Evolutionary conservation across 495 filamentous ascomycete species (phyloP), one percentile per base, ranked within the genome.

Genomic region (Neurospora terricola): DNA sequence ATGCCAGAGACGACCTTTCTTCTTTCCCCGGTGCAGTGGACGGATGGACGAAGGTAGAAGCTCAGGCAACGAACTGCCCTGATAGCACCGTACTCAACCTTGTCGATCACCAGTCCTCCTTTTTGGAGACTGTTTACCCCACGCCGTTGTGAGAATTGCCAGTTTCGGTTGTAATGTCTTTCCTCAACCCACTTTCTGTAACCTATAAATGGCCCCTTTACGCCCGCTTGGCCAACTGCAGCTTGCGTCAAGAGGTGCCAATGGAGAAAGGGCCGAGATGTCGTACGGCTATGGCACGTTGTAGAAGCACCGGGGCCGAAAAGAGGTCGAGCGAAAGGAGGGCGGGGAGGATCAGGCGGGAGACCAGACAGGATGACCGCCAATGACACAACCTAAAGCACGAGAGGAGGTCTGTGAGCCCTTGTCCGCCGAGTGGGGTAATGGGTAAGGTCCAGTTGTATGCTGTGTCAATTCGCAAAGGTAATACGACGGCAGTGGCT

Each of bases 301-400:
- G 23, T 62, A 16, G 23, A 59, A 59, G 48, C 23, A 59, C 48
- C 70, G n/a, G 18, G 40, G 30, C 70, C 40, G 30, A 23, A 43
- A 70, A 48, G 21, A 71, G 36, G 38, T 54, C 16, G 37, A n/a
- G 27, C 70, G 30, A 43, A 39, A 71, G 21, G 38, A 45, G 70
- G 39, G 71, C 71, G 59, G 73, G 71, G 73, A 71, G 70, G 34
- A 7, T n/a, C 43, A 71, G 14, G 45, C 27, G 45, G 27, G 27
- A 71, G 59, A 38, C 43, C 11, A 72, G 34, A 59, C 27, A 18
- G 54, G 71, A 76, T 72, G 74, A 74, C 71, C 36, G 70, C 68
- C 23, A 45, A 77, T 75, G 76, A 74, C 76, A 77, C 76, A 77
- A 66, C 54, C 54, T 66, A 66, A 66, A 75, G 69, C 72, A 76